phyloP scores from a whole-genome alignment of 306 rosid genomes.

The Fagus crenata region DNA sequence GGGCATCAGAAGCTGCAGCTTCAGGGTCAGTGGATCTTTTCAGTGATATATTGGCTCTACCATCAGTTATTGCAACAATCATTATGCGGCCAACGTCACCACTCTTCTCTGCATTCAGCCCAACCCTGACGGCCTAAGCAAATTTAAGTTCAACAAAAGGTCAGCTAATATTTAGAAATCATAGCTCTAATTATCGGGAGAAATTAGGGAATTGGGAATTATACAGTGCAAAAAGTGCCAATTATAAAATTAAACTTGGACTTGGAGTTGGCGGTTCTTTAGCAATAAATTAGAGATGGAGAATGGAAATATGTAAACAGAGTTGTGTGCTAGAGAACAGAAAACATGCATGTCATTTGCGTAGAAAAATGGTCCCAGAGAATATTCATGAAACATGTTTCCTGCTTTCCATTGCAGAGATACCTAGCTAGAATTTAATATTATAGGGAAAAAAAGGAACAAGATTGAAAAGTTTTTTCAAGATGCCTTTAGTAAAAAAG shows the following conservation, averaged over 20 bases:
- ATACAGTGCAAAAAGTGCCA: slow-evolving; percentile 6
- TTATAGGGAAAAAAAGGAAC: background rate
- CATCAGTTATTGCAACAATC: slow-evolving; percentile 96
- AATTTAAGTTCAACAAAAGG: slow-evolving; percentile 24
- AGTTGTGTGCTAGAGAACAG: background rate
- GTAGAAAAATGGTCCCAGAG: background rate
- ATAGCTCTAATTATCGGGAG: background rate
- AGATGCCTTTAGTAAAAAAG: slow-evolving; percentile 5
- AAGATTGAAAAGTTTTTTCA: background rate
- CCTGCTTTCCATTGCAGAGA: background rate
- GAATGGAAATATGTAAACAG: background rate
- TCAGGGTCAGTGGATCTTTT: slow-evolving; percentile 90
- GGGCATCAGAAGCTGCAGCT: slow-evolving; percentile 65
- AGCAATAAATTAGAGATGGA: background rate
- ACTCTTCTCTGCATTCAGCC: slow-evolving; percentile 96
- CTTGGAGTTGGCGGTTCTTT: background rate
- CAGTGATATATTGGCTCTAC: slow-evolving; percentile 93
- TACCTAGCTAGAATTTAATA: background rate
- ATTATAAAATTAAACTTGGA: background rate
- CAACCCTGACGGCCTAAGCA: slow-evolving; percentile 88
- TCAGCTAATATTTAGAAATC: slow-evolving; percentile 31
- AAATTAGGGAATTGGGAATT: slow-evolving; percentile 14
- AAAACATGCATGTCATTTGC: background rate
- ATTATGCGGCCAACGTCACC: slow-evolving; percentile 94
- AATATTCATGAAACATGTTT: background rate